Base-by-base conservation (phyloP, 768 basidiomycete species). In the Xerocomus brunneocitrinus region DNA sequence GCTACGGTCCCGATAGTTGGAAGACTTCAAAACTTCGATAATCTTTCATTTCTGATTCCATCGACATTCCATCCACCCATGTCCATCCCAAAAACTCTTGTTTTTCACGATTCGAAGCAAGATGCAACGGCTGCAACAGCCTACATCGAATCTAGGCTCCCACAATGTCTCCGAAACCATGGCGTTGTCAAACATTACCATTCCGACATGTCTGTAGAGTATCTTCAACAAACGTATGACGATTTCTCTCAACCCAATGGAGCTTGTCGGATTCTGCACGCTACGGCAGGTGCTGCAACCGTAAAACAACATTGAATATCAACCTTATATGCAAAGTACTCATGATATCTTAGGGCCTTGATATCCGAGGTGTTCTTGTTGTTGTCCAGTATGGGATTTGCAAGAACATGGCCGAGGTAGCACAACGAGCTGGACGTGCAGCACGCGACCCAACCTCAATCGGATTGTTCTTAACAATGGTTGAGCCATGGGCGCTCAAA, bases 161-260 rank as follows among this genome's bases (percentile, higher is more conserved):
- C 66, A 2, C 7, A 1, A 0, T 16, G 39, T n/a, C 32, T 51
- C 16, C 50, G 30, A n/a, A 50, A 54, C 0, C 51, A 28, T 7
- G 63, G 63, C 0, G 36, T 70, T 6, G 49, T 70, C 8, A 45
- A 28, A 1, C 64, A 69, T 30, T 71, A 71, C 35, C 63, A 72
- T 36, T 52, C 57, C 13, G 31, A 47, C 1, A 70, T 71, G 69
- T 70, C 68, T 0, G 43, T 54, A 6, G 40, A 51, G 9, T 70
- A 69, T 35, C 55, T 70, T 0, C 24, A 62, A 24, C 16, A 54
- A 8, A 60, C 54, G 0, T 67, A 67, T 31, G 27, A 62, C 5
- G 58, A 58, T 27, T 70, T 70, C 49, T 57, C 38, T 34, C 7
- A 54, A 0, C 36, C 45, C 2, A 38, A 61, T 30, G 59, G 63